phyloP scores from a whole-genome alignment of 2,329 filamentous ascomycete genomes.

The Botrytis squamosa region DNA sequence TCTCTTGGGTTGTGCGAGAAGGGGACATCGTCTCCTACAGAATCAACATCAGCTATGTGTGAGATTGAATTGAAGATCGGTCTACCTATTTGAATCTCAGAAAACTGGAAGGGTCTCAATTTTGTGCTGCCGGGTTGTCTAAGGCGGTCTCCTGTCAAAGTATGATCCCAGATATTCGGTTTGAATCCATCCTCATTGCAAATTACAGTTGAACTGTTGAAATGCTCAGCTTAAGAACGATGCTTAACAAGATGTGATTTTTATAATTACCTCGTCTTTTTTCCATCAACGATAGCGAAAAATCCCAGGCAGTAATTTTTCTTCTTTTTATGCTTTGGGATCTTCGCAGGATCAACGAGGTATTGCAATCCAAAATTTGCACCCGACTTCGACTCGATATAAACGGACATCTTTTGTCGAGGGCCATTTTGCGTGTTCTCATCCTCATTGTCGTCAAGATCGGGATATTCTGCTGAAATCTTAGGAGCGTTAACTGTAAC shows the following conservation, averaged over 20 bases:
- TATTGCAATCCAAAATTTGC: conserved; percentile 2
- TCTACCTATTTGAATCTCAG: conserved; percentile 12
- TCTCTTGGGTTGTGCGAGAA: neutral
- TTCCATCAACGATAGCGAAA: conserved; percentile 14
- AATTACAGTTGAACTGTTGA: neutral
- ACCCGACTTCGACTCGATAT: neutral
- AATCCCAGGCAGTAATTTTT: conserved; percentile 10
- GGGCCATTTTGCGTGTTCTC: neutral
- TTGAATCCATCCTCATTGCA: conserved; percentile 20
- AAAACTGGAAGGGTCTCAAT: neutral
- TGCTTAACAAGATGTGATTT: neutral
- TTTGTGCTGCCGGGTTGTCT: neutral
- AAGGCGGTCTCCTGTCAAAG: neutral
- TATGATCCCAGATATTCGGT: neutral
- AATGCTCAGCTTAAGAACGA: neutral
- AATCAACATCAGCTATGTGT: neutral
- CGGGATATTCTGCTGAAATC: neutral
- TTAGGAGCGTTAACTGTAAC: neutral
- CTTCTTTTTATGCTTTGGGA: neutral
- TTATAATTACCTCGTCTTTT: neutral
- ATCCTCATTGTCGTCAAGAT: neutral
- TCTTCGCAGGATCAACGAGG: neutral
- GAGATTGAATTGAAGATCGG: neutral
- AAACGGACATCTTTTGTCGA: conserved; percentile 11
- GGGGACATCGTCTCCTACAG: neutral